Evolutionary conservation across 495 filamentous ascomycete genomes (phyloP).

Genomic region (Aspergillus avenaceus): DNA sequence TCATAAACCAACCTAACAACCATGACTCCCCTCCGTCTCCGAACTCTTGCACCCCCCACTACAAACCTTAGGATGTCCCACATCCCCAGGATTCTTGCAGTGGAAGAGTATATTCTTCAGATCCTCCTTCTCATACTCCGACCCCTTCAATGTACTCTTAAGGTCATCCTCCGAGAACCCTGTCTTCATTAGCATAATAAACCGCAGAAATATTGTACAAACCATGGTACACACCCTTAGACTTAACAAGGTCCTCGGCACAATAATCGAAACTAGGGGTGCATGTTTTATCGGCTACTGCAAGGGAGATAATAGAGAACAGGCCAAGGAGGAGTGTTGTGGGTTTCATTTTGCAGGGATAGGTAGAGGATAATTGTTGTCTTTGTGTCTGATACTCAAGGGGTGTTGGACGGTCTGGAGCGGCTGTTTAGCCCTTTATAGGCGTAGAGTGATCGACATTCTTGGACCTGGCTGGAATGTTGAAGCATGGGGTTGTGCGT

Average conservation of each 20-base stretch:
- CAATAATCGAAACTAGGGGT: constrained; percentile 42
- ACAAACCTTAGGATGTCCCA: constrained; percentile 37
- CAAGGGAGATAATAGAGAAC: constrained; percentile 18
- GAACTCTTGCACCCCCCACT: constrained; percentile 27
- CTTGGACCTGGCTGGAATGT: no score
- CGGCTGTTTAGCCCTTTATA: no score
- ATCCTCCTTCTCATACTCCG: constrained; percentile 27
- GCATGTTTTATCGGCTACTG: constrained; percentile 31
- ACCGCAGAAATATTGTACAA: neutral
- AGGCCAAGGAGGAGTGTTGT: constrained; percentile 22
- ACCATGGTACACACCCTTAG: constrained; percentile 23
- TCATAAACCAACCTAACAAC: no score
- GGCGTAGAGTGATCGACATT: no score
- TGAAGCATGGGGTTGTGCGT: no score
- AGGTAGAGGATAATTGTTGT: no score
- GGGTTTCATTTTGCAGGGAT: constrained; percentile 29
- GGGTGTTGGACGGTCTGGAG: no score
- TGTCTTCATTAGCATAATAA: constrained; percentile 8
- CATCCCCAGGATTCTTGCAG: constrained; percentile 35
- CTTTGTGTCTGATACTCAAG: no score
- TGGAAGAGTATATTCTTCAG: constrained; percentile 32
- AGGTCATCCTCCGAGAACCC: constrained; percentile 35
- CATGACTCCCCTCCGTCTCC: constrained; percentile 30
- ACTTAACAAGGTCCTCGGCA: constrained; percentile 25
- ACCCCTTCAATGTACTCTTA: constrained; percentile 25